Evolutionary conservation across 2,329 filamentous ascomycete species (phyloP), one percentile per base, ranked within the genome.

Genomic region (Zymoseptoria pseudotritici): DNA sequence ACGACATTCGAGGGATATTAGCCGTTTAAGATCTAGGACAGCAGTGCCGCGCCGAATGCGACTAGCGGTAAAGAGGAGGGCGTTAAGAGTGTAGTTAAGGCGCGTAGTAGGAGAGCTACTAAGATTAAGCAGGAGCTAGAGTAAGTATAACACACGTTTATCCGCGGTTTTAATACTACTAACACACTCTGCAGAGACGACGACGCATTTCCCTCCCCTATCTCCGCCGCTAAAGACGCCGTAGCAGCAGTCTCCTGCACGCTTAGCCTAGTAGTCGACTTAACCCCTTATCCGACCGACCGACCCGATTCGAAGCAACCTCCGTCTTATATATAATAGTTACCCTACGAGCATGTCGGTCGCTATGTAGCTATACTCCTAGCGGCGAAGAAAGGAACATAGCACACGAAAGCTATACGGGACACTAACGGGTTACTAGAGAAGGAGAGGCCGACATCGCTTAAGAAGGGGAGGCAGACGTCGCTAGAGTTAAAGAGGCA

Each of bases 1-100:
- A 76, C 86, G 58, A 80, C 79, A 58, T 83, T 96, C 72, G 77
- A 82, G 62, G 85, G 88, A 61, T 97, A 91, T 81, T 97, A 90
- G 54, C 81, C 81, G 6, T 71, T 78, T 46, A 83, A 83, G 72
- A 76, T 76, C 67, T 66, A 66, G 36, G 59, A 63, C 31, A 69
- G 64, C 60, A 65, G 58, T 51, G 62, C 59, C 19, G 64, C 60
- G 11, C 63, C 60, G 20, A 59, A 63, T 11, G 62, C 65, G 2
- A 65, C 63, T 13, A 62, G 58, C 17, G 66, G 63, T 13, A 69
- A 66, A 8, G 66, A 68, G 10, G 65, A 55, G n/a, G 70, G 69
- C n/a, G 64, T 69, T 29, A 72, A 69, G 64, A 70, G 67, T 56
- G 69, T 69, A 22, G 66, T 70, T 8, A 67, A 68, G 36, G 65